Evolutionary conservation across 768 basidiomycete species (phyloP), one percentile per base, ranked within the genome.

Genomic region (Cystofilobasidium macerans): DNA sequence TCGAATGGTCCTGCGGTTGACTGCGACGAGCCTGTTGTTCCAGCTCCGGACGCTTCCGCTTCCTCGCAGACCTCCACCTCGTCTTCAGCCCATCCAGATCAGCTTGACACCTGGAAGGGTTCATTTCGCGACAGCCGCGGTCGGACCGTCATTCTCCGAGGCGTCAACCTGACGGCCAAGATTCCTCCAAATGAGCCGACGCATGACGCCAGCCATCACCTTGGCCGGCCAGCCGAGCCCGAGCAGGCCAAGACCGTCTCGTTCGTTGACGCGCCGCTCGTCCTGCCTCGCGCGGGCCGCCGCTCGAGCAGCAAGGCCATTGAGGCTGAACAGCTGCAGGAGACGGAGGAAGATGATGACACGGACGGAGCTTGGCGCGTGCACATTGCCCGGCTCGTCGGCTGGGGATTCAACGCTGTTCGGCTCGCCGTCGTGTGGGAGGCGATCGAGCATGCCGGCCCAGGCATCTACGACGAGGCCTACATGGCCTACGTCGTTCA

Each of bases 361-460:
- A 76, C 72, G 0, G 18, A 3, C 5, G 5, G 20, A 7, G 51
- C 14, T 3, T 54, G 26, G 28, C 75, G 77, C 70, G 80, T 86
- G 18, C 93, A 97, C 71, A 79, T 99, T 0, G 80, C 84, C 6
- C 80, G 94, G n/a, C 77, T 99, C 33, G 81, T 81, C 66, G 87
- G 86, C 0, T 99, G 93, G 94, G 94, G 94, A 0, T 98, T 91
- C 77, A 95, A 90, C 71, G 79, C 86, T 72, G 77, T 97, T 20
- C 78, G 86, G 40, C 88, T 77, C 76, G 81, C 88, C 8, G 81
- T 97, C n/a, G 85, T 88, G 0, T 99, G 94, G 94, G 94, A 99
- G 74, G 82, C 89, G 0, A 76, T 99, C 24, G 94, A 98, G 75
- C 93, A 90, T 75, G 85, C 81, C 65, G 93, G 91, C 74, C 94